Evolutionary conservation across 148 eudicot species (phyloP), one percentile per base, ranked within the genome.

Genomic region (Rhododendron griersonianum): DNA sequence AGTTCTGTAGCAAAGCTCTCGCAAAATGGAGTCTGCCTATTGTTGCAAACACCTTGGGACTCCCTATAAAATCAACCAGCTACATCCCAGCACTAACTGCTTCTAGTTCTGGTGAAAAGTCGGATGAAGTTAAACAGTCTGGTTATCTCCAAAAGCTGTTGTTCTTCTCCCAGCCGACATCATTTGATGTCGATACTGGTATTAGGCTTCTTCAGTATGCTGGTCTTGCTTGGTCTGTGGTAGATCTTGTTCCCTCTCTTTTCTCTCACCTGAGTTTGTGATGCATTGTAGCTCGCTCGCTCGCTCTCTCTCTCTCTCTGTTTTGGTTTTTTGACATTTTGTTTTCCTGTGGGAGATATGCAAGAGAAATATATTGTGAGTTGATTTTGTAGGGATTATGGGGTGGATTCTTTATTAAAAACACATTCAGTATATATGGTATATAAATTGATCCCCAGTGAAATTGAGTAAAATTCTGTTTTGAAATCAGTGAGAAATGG

Each of bases 191-290:
- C 47, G 99, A 97, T 83, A 93, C 99, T 19, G 98, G 98, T 80
- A 95, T 95, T 83, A 92, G 98, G 90, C 93, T 97, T 84, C 80
- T 97, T 59, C 99, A 97, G 86, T 97, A 95, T 88, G 95, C 98
- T 23, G 98, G 99, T 30, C 98, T 97, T 83, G 98, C 98, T 7
- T 97, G 98, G 98, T 92, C 99, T 59, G 98, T 95, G 80, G 99
- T 97, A 51, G 98, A 97, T 89, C 98, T 95, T 59, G 99, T 97
- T 88, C 99, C 99, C 10, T 92, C 98, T 28, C 83, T 96, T 50
- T 96, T 96, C 83, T 88, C 93, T 84, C 89, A 86, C 78, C 90
- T 96, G 59, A 90, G 91, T 77, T 89, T 96, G 91, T 96, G 93
- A 92, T 87, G 87, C 39, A 86, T 78, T 16, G 44, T 53, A 16